Base-by-base conservation (phyloP, 2,329 filamentous ascomycete genomes). In the Botryotinia globosa region DNA sequence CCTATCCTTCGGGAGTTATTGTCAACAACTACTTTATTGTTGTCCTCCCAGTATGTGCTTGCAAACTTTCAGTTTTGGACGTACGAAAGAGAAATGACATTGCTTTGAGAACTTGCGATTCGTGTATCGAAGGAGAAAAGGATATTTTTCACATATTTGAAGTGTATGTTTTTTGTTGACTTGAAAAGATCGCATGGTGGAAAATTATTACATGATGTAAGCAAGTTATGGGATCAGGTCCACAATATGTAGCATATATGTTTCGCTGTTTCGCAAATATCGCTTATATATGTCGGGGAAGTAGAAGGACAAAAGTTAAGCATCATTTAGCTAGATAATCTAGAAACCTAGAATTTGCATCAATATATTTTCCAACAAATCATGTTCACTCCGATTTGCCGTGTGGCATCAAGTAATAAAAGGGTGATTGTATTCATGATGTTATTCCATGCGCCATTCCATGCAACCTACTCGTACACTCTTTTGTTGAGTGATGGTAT, bases 401-500 rank as follows among this genome's bases (percentile, higher is more conserved):
- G 25, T 25, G 9, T 56, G 8, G 10, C 25, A 42, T 3, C 25
- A 67, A 67, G 12, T 39, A 42, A 29, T 56, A 18, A 56, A 67
- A 42, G 56, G 64, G 48, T 67, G 64, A 56, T 65, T 63, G 42
- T 29, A 71, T 64, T 29, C 25, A 64, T 64, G 32, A 44, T 22
- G 32, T 29, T 56, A 20, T 39, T 32, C 69, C 37, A 63, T 51
- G 32, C 45, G 45, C 29, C 44, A 54, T 71, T 29, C 58, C 59
- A 64, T 72, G 54, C 65, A 69, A 67, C 34, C 61, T 72, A 39
- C n/a, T 72, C 62, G 16, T 72, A 59, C 48, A 67, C 48, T 42
- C 22, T 29, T 39, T 54, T n/a, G 16, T 16, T 22, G 37, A 56
- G 45, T 56, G 22, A 39, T 42, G 18, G n/a, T 14, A n/a, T 37